Base-by-base conservation (phyloP, 1,284 basidiomycete species). In the Butyriboletus appendiculatus region DNA sequence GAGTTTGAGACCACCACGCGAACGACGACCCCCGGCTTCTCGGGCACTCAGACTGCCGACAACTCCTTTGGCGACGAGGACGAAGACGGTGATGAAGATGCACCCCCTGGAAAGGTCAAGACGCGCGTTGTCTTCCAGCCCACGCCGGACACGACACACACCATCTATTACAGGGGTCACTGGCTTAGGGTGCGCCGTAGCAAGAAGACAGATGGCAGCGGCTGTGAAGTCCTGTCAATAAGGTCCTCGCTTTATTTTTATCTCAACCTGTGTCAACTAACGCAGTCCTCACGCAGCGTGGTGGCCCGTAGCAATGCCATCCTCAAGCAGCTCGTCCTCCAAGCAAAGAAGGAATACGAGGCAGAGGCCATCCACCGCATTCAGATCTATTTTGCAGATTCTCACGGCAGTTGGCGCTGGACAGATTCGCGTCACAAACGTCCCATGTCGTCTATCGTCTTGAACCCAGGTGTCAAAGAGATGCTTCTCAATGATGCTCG, bases 1-100 rank as follows among this genome's bases (percentile, higher is more conserved):
- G 89, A 92, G 71, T 91, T 92, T 58, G 89, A 92, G 73, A 90
- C 89, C 1, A 92, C 89, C 11, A 91, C 89, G 11, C 82, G 87
- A 38, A 80, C 83, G 4, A 74, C 76, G 30, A 81, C 68, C 52
- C 81, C 72, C 50, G 83, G 70, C 62, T 81, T 73, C 74, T 79
- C 64, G 47, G 71, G 75, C 62, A 76, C 73, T 47, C 76, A 73
- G 35, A 73, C 73, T 47, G 75, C 74, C 28, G 80, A 81, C 67
- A 83, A 80, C 66, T 81, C 81, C 8, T 86, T 87, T 49, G 80
- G 78, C 7, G 85, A 87, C 47, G 85, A 86, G 33, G 82, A 81
- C 0, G 80, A 79, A n/a, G 76, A 75, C 14, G 74, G 67, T 12
- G 77, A 79, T 18, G 82, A 85, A n/a, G 81, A 80, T 54, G 67